A percentile compares a stretch with the other conserved stretches of the same genome.
Evolutionary conservation across 345 rosid genomes (phyloP).

Genomic region (Citrus glauca): DNA sequence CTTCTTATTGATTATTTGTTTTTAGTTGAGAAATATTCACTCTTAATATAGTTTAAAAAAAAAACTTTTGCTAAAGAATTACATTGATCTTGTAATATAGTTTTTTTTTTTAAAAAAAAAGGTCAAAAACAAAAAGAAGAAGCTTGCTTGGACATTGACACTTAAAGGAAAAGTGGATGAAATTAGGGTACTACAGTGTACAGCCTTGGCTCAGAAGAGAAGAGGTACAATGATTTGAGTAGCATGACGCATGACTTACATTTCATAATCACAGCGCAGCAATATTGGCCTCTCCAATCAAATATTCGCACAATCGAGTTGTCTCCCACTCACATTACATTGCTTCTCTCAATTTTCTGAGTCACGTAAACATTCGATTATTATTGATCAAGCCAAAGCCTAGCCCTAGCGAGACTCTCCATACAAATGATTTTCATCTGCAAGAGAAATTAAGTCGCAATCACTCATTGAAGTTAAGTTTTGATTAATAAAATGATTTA

Average conservation of each 20-base stretch:
- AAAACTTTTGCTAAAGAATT: background rate
- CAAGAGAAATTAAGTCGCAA: background rate
- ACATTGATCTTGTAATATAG: background rate
- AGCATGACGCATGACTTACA: slow-evolving; percentile 25
- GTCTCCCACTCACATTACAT: slow-evolving; percentile 14
- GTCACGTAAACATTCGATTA: background rate
- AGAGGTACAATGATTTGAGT: slow-evolving; percentile 17
- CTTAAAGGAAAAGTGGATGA: background rate
- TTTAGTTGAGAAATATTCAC: background rate
- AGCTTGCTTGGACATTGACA: background rate
- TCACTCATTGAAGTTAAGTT: background rate
- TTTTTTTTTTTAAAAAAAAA: too few relatives aligned
- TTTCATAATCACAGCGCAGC: slow-evolving; percentile 18
- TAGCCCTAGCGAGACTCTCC: too few relatives aligned
- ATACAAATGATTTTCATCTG: too few relatives aligned
- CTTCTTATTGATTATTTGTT: background rate
- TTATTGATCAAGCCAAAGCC: too few relatives aligned
- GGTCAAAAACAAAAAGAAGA: too few relatives aligned
- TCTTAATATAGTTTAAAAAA: too few relatives aligned
- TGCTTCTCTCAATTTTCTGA: background rate
- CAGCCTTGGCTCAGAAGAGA: background rate
- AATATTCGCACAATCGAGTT: background rate
- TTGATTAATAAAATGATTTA: background rate
- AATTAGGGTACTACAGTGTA: background rate
- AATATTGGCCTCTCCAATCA: background rate